These are phyloP conservation scores for Extremus antarcticus DNA, from an alignment of 495 filamentous ascomycete species.

Conservation along the genomic window DNA sequence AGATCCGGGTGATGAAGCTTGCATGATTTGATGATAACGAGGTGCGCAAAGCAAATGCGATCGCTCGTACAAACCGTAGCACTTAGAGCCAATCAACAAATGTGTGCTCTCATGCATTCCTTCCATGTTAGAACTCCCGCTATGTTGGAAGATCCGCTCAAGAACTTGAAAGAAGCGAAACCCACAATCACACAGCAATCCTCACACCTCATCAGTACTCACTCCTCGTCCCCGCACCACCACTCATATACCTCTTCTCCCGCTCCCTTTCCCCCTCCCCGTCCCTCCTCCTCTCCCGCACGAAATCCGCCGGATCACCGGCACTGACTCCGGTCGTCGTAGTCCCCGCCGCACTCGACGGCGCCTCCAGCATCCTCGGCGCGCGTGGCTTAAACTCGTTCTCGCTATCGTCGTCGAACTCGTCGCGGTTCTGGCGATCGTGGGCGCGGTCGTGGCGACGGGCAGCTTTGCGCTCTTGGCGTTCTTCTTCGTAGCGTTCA, in stretches of 20 bases:
- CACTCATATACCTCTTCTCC: conserved; percentile 16
- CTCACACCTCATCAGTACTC: not conserved
- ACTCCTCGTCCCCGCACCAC: not conserved
- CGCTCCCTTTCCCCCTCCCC: not conserved
- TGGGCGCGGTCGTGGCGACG: conserved; percentile 12
- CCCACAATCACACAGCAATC: too few species aligned
- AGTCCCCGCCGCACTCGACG: not conserved
- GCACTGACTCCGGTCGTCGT: not conserved
- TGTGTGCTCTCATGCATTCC: too few species aligned
- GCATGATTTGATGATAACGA: too few species aligned
- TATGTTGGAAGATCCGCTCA: too few species aligned
- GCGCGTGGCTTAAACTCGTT: conserved; percentile 11
- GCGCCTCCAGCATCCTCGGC: conserved; percentile 16
- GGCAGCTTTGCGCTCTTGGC: conserved; percentile 15
- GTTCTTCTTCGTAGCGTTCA: conserved; percentile 2
- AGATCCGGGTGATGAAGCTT: too few species aligned
- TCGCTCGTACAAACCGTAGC: too few species aligned
- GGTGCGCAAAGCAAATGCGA: too few species aligned
- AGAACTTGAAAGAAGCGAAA: too few species aligned
- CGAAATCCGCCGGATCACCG: conserved; percentile 8
- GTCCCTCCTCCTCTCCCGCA: conserved; percentile 3
- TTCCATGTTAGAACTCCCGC: too few species aligned
- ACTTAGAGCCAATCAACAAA: too few species aligned
- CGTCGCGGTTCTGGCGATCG: conserved; percentile 11
- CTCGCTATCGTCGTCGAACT: conserved; percentile 10